Conservation (phyloP, 2,329 filamentous ascomycete species). For the Fusarium vanettenii region DNA sequence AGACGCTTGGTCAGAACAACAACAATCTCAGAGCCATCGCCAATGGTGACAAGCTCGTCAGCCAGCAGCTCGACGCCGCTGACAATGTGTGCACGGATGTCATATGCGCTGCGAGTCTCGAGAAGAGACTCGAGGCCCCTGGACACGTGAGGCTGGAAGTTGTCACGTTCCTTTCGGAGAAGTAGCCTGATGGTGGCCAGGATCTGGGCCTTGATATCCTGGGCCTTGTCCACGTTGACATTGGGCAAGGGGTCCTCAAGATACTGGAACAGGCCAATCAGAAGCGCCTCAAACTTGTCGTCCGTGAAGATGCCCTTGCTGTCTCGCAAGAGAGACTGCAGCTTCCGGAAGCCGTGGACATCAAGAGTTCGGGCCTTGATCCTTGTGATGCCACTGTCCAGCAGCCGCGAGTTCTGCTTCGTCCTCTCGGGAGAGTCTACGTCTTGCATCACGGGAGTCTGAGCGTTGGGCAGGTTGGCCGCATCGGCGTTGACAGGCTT, state of each 20-base stretch:
- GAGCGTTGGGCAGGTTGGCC: conserved; percentile 44
- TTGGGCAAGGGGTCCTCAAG: conserved; percentile 71
- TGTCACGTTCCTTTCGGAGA: conserved; percentile 73
- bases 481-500: conserved; percentile 69
- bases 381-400: conserved; percentile 80
- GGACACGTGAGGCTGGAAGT: conserved; percentile 75
- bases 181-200: conserved; percentile 80
- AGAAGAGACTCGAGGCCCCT: conserved; percentile 76
- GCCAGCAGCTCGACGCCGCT: conserved; percentile 79
- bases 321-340: conserved; percentile 79
- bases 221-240: conserved; percentile 71
- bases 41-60: conserved; percentile 75
- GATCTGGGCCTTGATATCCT: conserved; percentile 80
- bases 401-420: conserved; percentile 69
- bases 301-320: conserved; percentile 72
- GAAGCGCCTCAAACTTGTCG: conserved; percentile 75
- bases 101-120: conserved; percentile 72
- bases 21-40: conserved; percentile 71
- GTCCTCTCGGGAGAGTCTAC: conserved; percentile 59
- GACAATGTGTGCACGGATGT: conserved; percentile 77
- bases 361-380: conserved; percentile 79
- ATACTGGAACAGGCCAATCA: conserved; percentile 77
- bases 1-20: conserved; percentile 65
- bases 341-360: conserved; percentile 82
- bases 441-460: conserved; percentile 33